Evolutionary conservation across 164 flowering plant genomes (phyloP).

Genomic region (Euptelea pleiosperma): DNA sequence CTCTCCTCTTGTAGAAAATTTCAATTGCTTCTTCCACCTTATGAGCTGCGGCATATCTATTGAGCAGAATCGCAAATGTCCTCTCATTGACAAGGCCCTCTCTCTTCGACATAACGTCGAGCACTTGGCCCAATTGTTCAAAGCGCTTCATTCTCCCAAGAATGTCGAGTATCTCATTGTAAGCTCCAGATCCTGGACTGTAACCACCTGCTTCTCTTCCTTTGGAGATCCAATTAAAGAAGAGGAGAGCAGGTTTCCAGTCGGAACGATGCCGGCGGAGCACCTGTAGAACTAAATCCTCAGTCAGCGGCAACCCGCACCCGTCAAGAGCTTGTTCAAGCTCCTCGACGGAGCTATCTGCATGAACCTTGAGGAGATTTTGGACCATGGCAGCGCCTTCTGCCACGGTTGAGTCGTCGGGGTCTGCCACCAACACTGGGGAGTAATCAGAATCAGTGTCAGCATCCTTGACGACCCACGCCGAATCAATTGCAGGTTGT

Average conservation of each 20-base stretch:
- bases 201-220: constrained; percentile 17
- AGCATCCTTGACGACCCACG: not conserved
- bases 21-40: constrained; percentile 62
- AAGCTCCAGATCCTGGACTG: constrained; percentile 35
- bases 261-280: constrained; percentile 63
- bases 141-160: constrained; percentile 67
- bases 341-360: constrained; percentile 30
- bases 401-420: constrained; percentile 2
- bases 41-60: constrained; percentile 69
- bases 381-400: constrained; percentile 41
- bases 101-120: constrained; percentile 74
- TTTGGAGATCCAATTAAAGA: constrained; percentile 63
- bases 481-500: not conserved
- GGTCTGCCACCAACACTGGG: not conserved
- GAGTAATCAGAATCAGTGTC: not conserved
- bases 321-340: constrained; percentile 41
- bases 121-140: constrained; percentile 48
- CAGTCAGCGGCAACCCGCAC: constrained; percentile 31
- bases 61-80: constrained; percentile 49
- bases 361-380: constrained; percentile 37
- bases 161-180: constrained; percentile 68
- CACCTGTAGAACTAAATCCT: constrained; percentile 61
- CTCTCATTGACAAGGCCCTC: constrained; percentile 41
- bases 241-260: constrained; percentile 58
- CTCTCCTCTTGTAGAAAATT: constrained; percentile 49